Conservation (phyloP, 2,329 filamentous ascomycete genomes). For the Xylariales sp. region DNA sequence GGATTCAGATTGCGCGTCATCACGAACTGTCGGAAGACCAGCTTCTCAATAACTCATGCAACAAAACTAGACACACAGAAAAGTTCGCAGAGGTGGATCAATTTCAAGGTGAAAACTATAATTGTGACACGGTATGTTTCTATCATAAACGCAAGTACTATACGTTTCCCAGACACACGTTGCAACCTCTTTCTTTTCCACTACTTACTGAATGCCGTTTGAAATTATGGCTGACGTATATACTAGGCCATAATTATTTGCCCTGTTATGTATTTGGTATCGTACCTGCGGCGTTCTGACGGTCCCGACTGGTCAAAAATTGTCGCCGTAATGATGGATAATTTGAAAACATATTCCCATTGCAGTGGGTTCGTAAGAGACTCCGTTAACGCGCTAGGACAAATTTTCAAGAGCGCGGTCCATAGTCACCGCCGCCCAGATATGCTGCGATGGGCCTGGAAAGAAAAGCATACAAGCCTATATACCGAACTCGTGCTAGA, state of each 20-base stretch:
- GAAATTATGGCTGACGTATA: neutral
- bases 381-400: neutral
- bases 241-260: slow-evolving; percentile 5
- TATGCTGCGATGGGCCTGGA: slow-evolving; percentile 8
- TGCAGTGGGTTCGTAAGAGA: neutral
- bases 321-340: neutral
- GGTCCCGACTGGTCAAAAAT: neutral
- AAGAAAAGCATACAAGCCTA: neutral
- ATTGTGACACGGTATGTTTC: neutral
- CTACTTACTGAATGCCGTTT: neutral
- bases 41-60: neutral
- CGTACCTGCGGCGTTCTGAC: neutral
- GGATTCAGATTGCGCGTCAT: neutral
- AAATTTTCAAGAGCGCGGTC: neutral
- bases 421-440: neutral
- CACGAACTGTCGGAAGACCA: neutral
- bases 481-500: neutral
- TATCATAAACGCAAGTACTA: neutral
- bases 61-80: neutral
- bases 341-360: neutral
- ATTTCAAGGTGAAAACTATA: too few species aligned
- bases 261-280: neutral
- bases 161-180: too few species aligned
- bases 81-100: neutral
- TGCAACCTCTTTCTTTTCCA: too few species aligned